Percentiles rank a stretch among this genome's conserved stretches.
Conservation (phyloP, 2,329 filamentous ascomycete genomes). For the Neobulgaria alba region DNA sequence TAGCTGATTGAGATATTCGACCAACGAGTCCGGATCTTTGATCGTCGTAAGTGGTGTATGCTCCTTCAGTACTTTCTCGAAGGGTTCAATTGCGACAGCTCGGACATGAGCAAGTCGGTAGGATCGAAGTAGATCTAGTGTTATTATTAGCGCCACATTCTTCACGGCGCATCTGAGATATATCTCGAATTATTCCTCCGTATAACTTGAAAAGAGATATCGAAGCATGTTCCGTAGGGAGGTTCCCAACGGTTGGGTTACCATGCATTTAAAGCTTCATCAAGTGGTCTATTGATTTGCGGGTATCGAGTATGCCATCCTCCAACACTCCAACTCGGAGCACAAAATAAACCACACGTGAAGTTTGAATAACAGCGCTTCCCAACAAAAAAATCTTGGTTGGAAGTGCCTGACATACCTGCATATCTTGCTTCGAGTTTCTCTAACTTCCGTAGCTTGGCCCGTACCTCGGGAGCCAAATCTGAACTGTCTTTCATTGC, state of each 20-base stretch:
- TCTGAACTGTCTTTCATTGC: neutral
- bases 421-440: conserved; percentile 83
- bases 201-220: too few relatives aligned
- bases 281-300: too few relatives aligned
- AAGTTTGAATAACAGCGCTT: too few relatives aligned
- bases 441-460: conserved; percentile 36
- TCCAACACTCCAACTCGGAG: too few relatives aligned
- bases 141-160: conserved; percentile 11
- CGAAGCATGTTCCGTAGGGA: too few relatives aligned
- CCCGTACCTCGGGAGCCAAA: conserved; percentile 10
- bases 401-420: conserved; percentile 43
- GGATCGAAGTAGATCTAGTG: conserved; percentile 72
- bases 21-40: conserved; percentile 69
- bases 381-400: conserved; percentile 4
- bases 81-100: conserved; percentile 81
- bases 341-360: too few relatives aligned
- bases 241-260: too few relatives aligned
- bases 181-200: too few relatives aligned
- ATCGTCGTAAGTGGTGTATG: conserved; percentile 89
- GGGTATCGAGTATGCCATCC: too few relatives aligned
- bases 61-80: conserved; percentile 84
- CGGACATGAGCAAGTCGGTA: conserved; percentile 87
- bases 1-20: conserved; percentile 84
- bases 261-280: too few relatives aligned
- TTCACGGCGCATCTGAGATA: too few relatives aligned